Base-by-base conservation (phyloP, 2,329 filamentous ascomycete genomes). In the Fusarium sororula region DNA sequence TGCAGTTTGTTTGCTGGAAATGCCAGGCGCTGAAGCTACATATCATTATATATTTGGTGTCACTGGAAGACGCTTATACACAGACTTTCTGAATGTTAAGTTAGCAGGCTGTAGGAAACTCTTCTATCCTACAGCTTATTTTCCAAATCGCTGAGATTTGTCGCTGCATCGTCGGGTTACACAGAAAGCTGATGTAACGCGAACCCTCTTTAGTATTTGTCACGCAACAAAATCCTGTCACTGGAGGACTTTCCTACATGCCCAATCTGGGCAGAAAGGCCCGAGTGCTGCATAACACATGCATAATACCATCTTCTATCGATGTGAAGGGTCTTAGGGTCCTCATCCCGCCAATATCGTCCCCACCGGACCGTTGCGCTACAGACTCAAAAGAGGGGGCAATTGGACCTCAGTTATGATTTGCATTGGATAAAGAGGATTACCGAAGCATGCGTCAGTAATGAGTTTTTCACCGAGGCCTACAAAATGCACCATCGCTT, bases 391-490 rank as follows among this genome's bases (percentile, higher is more conserved):
- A 51, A 42, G 24, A 42, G 17, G 44, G 42, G 22, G 26, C 11
- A 14, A 30, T 17, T 14, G 0, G 1, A 3, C 9, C 28, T 35
- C 42, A 14, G 6, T 22, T 12, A 13, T 14, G 11, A 10, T 7
- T 39, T 7, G 6, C 0, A 61, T 28, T 18, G 20, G 15, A 13
- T 11, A 54, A 3, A 1, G 17, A 41, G 8, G 22, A 67, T 61
- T 61, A 68, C 4, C 26, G 42, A 68, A 67, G 63, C 32, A 67
- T 67, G 51, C 45, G 54, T 67, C 44, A 60, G 53, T 37, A 1
- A 41, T 0, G 1, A 26, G 6, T n/a, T n/a, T 17, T 18, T 22
- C n/a, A 24, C 12, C 18, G 51, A n/a, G 35, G 4, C 51, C 51
- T 39, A 18, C 1, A 6, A 24, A 20, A 4, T 26, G 7, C 4